A percentile compares a stretch with the other conserved stretches of the same genome.
These are phyloP conservation scores for Populus davidiana DNA, from an alignment of 345 rosid genomes.

Conservation along the genomic window DNA sequence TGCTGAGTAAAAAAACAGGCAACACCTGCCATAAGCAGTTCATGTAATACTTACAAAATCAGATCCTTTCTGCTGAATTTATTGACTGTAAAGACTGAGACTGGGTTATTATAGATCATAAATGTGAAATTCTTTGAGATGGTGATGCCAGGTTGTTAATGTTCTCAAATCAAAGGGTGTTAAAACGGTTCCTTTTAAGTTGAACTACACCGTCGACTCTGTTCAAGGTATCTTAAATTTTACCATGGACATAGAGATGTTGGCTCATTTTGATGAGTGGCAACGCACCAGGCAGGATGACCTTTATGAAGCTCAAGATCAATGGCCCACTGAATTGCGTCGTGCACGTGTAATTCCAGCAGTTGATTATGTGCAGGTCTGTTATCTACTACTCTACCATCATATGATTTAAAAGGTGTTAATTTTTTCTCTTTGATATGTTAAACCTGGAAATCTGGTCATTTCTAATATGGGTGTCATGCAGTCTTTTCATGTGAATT, in stretches of 20 bases:
- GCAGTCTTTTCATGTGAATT: neutral
- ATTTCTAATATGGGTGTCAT: neutral
- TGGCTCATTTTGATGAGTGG: slow-evolving; percentile 90
- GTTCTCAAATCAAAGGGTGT: slow-evolving; percentile 75
- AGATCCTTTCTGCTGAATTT: neutral
- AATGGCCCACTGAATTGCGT: slow-evolving; percentile 77
- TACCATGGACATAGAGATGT: slow-evolving; percentile 81
- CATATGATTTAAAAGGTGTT: neutral
- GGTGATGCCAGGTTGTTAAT: slow-evolving; percentile 50
- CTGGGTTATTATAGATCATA: neutral
- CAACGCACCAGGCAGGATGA: slow-evolving; percentile 64
- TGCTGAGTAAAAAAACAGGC: neutral
- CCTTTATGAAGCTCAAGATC: slow-evolving; percentile 80
- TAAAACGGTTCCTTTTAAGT: slow-evolving; percentile 70
- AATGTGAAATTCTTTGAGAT: slow-evolving; percentile 7
- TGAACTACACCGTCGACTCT: slow-evolving; percentile 67
- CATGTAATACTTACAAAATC: neutral
- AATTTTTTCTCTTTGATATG: neutral
- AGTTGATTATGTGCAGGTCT: slow-evolving; percentile 73
- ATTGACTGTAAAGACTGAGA: neutral
- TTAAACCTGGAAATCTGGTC: neutral
- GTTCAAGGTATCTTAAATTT: slow-evolving; percentile 80
- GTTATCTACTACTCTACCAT: neutral
- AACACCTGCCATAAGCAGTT: neutral
- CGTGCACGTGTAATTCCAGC: slow-evolving; percentile 70